Percentiles rank a stretch among this genome's conserved stretches.
phyloP scores from a whole-genome alignment of 208 protist genomes.

The Acanthamoeba healyi region DNA sequence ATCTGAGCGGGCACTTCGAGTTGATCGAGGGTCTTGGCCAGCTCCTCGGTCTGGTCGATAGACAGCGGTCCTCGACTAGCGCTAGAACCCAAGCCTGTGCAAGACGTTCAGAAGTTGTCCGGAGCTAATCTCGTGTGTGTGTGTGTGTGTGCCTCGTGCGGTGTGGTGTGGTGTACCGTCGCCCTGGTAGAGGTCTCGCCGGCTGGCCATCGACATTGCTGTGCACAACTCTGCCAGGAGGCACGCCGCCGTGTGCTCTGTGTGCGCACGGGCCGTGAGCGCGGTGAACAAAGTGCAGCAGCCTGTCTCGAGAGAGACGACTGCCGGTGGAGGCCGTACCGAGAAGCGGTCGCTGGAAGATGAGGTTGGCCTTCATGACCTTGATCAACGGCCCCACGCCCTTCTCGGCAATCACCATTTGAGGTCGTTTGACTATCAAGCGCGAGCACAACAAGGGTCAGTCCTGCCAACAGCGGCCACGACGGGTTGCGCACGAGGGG shows the following conservation, averaged over 20 bases:
- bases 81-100: too few relatives aligned
- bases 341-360: slow-evolving; percentile 24
- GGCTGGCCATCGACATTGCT: not conserved
- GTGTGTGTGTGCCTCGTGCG: too few relatives aligned
- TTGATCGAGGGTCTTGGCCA: slow-evolving; percentile 36
- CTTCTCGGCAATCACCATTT: slow-evolving; percentile 34
- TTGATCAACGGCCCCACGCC: slow-evolving; percentile 31
- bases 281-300: not conserved
- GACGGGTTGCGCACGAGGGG: too few relatives aligned
- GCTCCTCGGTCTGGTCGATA: slow-evolving; percentile 56
- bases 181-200: not conserved
- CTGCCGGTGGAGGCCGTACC: not conserved
- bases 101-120: too few relatives aligned
- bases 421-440: slow-evolving; percentile 43
- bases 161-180: not conserved
- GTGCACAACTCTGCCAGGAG: slow-evolving; percentile 52
- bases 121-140: too few relatives aligned
- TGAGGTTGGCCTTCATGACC: slow-evolving; percentile 43
- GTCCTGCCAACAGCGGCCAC: too few relatives aligned
- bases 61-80: not conserved
- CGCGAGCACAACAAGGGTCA: too few relatives aligned
- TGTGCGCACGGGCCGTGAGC: too few relatives aligned
- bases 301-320: too few relatives aligned
- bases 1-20: slow-evolving; percentile 43
- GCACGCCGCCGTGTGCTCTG: slow-evolving; percentile 54